Conservation (phyloP, 352 stramenopile species). For the Pythium scleroteichum region DNA sequence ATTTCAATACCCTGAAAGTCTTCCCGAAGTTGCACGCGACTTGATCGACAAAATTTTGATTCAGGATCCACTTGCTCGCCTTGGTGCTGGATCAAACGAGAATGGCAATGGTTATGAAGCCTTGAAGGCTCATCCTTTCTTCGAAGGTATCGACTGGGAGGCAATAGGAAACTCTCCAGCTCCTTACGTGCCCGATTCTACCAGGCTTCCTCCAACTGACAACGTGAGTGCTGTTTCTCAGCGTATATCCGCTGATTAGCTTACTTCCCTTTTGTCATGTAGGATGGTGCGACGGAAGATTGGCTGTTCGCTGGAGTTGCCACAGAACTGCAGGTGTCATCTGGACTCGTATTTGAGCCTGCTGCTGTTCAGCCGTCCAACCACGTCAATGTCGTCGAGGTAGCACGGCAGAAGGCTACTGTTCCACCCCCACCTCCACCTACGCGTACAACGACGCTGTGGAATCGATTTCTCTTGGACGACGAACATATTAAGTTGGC, state of each 20-base stretch:
- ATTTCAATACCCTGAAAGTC: constrained; percentile 60
- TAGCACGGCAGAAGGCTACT: constrained; percentile 71
- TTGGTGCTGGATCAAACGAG: constrained; percentile 72
- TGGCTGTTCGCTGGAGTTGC: constrained; percentile 88
- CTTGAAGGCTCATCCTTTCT: constrained; percentile 81
- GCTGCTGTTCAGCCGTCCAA: constrained; percentile 36
- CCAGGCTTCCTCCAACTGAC: constrained; percentile 61
- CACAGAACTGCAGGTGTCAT: constrained; percentile 86
- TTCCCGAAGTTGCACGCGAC: constrained; percentile 59
- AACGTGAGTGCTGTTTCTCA: constrained; percentile 55
- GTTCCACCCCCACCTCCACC: constrained; percentile 58
- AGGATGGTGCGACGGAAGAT: constrained; percentile 87
- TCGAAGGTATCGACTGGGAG: constrained; percentile 82
- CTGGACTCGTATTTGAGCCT: constrained; percentile 68
- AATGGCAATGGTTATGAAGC: constrained; percentile 73
- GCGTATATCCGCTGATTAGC: not conserved
- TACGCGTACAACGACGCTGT: constrained; percentile 75
- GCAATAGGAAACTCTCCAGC: constrained; percentile 43
- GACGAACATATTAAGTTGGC: constrained; percentile 87
- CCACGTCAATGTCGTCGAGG: constrained; percentile 74
- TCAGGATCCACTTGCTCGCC: constrained; percentile 65
- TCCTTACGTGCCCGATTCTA: constrained; percentile 66
- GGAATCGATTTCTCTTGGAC: constrained; percentile 86
- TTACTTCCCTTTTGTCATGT: constrained; percentile 1
- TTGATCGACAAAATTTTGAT: constrained; percentile 80